phyloP scores from a whole-genome alignment of 495 filamentous ascomycete species.

The Penicillium subrubescens region DNA sequence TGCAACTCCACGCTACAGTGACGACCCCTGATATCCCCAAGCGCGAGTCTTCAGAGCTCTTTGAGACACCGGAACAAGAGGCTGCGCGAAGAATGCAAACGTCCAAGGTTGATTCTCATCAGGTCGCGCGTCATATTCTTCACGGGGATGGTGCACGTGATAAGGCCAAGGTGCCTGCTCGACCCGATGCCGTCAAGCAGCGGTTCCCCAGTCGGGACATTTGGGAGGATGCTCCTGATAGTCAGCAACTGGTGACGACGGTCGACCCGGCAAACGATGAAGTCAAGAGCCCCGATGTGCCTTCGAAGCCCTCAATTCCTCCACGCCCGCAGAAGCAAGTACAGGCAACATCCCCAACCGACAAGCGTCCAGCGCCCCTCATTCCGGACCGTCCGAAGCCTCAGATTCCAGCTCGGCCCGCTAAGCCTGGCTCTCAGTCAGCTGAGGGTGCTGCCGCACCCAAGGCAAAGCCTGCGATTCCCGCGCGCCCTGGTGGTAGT shows the following conservation, averaged over 20 bases:
- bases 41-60: conserved; percentile 31
- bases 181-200: conserved; percentile 58
- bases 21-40: conserved; percentile 68
- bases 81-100: conserved; percentile 50
- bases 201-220: conserved; percentile 94
- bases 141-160: conserved; percentile 29
- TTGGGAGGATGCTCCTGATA: conserved; percentile 94
- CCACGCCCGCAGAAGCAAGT: conserved; percentile 43
- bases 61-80: conserved; percentile 62
- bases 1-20: conserved; percentile 81
- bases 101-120: conserved; percentile 48
- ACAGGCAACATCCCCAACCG: conserved; percentile 47
- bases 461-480: conserved; percentile 75
- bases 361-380: conserved; percentile 52
- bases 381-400: conserved; percentile 80
- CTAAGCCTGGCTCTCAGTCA: conserved; percentile 51
- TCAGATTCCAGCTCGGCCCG: conserved; percentile 70
- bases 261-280: conserved; percentile 64
- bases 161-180: conserved; percentile 44
- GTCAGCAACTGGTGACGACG: conserved; percentile 76
- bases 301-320: conserved; percentile 47
- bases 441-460: conserved; percentile 34
- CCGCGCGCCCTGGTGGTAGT: conserved; percentile 72
- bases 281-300: conserved; percentile 41
- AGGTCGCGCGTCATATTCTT: conserved; percentile 46